Evolutionary conservation across 1,139 yeast species (phyloP).

Genomic region (Lizanozyma gosingica): DNA sequence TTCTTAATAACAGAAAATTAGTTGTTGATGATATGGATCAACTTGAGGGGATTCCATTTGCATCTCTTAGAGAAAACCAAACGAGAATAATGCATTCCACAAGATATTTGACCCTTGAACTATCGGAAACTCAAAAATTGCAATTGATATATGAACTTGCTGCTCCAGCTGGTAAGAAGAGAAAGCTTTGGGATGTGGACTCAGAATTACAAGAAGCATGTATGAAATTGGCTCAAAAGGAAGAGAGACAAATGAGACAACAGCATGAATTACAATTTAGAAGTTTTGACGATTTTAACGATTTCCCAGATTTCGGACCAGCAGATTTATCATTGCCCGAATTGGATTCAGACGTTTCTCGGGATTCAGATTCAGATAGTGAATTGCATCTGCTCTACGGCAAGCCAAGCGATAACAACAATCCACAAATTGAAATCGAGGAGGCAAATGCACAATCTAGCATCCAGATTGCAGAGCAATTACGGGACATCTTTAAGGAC

Average conservation of each 20-base stretch:
- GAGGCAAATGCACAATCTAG: conserved; percentile 37
- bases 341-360: conserved; percentile 14
- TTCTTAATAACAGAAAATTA: conserved; percentile 31
- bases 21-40: conserved; percentile 26
- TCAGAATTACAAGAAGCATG: conserved; percentile 22
- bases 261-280: background rate
- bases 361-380: background rate
- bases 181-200: conserved; percentile 17
- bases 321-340: conserved; percentile 31
- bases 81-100: conserved; percentile 4
- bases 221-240: conserved; percentile 19
- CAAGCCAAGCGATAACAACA: conserved; percentile 2
- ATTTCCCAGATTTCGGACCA: conserved; percentile 20
- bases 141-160: conserved; percentile 28
- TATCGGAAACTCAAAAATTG: conserved; percentile 26
- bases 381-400: conserved; percentile 1
- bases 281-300: conserved; percentile 15
- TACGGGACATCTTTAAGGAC: conserved; percentile 28
- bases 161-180: conserved; percentile 17
- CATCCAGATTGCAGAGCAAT: conserved; percentile 43
- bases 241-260: conserved; percentile 6
- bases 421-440: conserved; percentile 7
- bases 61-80: conserved; percentile 25
- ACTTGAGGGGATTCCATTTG: conserved; percentile 29
- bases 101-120: conserved; percentile 15